phyloP scores from a whole-genome alignment of 2,329 filamentous ascomycete species.

The Balansia obtecta region DNA sequence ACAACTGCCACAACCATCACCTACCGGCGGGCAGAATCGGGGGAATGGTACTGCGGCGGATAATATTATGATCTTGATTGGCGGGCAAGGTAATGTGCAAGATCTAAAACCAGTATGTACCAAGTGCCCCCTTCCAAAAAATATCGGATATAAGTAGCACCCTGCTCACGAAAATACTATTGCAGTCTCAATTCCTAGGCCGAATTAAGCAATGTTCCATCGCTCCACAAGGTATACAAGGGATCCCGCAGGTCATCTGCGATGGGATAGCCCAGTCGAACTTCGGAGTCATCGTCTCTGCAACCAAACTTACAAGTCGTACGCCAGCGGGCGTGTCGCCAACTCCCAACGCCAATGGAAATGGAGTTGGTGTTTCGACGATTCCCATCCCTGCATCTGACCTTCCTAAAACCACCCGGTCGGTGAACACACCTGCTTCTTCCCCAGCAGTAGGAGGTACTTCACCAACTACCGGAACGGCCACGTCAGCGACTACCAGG shows the following conservation, averaged over 20 bases:
- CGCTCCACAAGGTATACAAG: background rate
- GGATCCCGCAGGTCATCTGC: background rate
- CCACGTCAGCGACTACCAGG: background rate
- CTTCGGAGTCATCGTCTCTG: background rate
- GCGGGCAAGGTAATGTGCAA: background rate
- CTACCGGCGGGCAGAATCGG: background rate
- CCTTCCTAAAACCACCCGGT: constrained; percentile 17
- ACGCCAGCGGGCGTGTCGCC: background rate
- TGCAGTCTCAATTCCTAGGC: background rate
- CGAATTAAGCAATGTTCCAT: background rate
- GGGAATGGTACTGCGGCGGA: background rate
- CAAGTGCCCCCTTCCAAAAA: background rate
- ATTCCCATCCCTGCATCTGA: constrained; percentile 15
- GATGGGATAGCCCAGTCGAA: background rate
- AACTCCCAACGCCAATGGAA: constrained; percentile 11
- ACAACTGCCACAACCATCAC: background rate
- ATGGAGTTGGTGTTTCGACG: constrained; percentile 19
- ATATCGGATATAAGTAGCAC: background rate
- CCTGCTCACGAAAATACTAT: background rate
- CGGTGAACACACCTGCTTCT: background rate
- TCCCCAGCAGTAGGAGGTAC: background rate
- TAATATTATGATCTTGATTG: background rate
- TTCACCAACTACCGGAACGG: background rate
- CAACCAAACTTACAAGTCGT: background rate
- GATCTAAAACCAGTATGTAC: background rate